Percentiles rank a stretch among this genome's conserved stretches.
These are phyloP conservation scores for Plantago coronopus DNA, from an alignment of 305 asterid species.

Conservation along the genomic window DNA sequence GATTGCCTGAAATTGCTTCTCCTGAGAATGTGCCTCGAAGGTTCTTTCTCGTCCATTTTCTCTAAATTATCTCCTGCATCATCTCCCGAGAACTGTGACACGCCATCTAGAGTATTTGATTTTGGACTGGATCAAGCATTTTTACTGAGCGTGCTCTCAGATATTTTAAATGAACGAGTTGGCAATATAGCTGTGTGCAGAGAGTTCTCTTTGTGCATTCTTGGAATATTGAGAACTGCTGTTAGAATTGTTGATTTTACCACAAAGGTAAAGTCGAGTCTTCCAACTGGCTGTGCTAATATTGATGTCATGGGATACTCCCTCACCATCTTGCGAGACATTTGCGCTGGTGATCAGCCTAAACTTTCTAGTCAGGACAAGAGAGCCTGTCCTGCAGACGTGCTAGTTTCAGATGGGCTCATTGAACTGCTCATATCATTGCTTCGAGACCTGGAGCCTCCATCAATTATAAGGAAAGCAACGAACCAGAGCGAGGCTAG, in stretches of 20 bases:
- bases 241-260: conserved; percentile 38
- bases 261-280: conserved; percentile 36
- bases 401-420: conserved; percentile 52
- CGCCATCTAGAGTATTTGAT: conserved; percentile 15
- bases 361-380: conserved; percentile 24
- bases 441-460: conserved; percentile 69
- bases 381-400: conserved; percentile 35
- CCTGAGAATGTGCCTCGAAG: conserved; percentile 51
- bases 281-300: conserved; percentile 58
- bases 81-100: conserved; percentile 21
- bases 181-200: conserved; percentile 35
- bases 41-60: conserved; percentile 41
- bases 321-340: conserved; percentile 63
- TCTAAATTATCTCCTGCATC: conserved; percentile 39
- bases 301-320: conserved; percentile 66
- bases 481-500: conserved; percentile 26
- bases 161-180: conserved; percentile 41
- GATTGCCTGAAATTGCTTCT: conserved; percentile 64
- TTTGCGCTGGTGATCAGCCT: conserved; percentile 43
- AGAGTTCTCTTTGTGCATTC: conserved; percentile 38
- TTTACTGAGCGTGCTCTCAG: conserved; percentile 61
- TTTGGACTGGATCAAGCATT: conserved; percentile 54
- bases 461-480: conserved; percentile 51
- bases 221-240: conserved; percentile 44
- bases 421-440: conserved; percentile 51